Evolutionary conservation across 1,284 basidiomycete species (phyloP).

Genomic region (Trichosporon coremiiforme): DNA sequence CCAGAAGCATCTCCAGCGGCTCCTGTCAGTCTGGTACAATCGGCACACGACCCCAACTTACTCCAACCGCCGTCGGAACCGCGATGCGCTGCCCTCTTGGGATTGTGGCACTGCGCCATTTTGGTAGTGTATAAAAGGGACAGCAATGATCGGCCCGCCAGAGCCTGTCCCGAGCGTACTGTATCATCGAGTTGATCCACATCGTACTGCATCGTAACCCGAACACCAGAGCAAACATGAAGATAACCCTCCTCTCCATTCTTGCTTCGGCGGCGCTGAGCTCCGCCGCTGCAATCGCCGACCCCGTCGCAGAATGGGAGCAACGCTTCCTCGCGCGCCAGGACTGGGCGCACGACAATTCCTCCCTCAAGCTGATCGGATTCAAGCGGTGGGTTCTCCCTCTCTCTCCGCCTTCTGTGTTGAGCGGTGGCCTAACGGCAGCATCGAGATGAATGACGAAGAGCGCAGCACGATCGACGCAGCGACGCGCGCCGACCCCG

Average conservation of each 20-base stretch:
- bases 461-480: neutral
- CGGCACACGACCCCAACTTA: too few relatives aligned
- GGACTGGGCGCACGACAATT: constrained; percentile 5
- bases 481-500: neutral
- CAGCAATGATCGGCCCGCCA: too few relatives aligned
- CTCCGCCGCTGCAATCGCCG: neutral
- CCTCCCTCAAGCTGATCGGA: constrained; percentile 15
- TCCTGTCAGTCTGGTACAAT: too few relatives aligned
- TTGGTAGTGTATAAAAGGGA: too few relatives aligned
- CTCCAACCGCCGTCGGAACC: too few relatives aligned
- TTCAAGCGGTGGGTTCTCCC: neutral
- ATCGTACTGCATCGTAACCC: too few relatives aligned
- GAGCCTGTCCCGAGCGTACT: too few relatives aligned
- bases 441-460: constrained; percentile 7
- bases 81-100: too few relatives aligned
- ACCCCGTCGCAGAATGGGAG: constrained; percentile 7
- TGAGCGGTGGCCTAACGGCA: neutral
- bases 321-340: neutral
- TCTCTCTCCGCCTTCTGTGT: neutral
- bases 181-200: too few relatives aligned
- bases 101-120: too few relatives aligned
- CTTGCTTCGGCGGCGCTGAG: neutral
- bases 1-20: too few relatives aligned
- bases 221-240: neutral
- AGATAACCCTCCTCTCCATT: neutral